A percentile compares a stretch with the other conserved stretches of the same genome.
phyloP scores from a whole-genome alignment of 2,329 filamentous ascomycete species.

The Venturia oleaginea region DNA sequence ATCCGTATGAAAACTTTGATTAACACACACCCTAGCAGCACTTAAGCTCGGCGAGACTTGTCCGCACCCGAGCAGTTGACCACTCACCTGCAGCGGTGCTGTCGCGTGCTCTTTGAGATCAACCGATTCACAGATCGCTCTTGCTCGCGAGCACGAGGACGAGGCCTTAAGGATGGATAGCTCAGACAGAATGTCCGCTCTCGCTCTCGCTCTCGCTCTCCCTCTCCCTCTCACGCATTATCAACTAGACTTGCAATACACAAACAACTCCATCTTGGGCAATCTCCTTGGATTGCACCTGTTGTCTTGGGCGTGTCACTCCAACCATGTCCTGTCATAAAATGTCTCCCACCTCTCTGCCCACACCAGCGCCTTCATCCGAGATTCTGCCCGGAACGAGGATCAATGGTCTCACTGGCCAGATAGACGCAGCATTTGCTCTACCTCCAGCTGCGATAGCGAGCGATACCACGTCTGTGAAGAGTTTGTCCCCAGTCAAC shows the following conservation, averaged over 20 bases:
- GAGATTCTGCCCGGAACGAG: slow-evolving; percentile 12
- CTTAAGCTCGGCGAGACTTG: neutral
- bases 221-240: neutral
- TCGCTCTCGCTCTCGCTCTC: neutral
- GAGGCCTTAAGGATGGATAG: neutral
- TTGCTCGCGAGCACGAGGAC: neutral
- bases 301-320: neutral
- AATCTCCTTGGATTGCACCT: neutral
- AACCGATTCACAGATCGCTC: neutral
- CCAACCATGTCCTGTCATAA: neutral
- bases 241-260: neutral
- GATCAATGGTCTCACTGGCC: neutral
- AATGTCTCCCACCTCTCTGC: slow-evolving; percentile 5
- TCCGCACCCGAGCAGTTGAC: neutral
- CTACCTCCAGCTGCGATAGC: slow-evolving; percentile 14
- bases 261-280: neutral
- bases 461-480: neutral
- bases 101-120: neutral
- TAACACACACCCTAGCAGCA: too few relatives aligned
- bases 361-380: slow-evolving; percentile 14
- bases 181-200: neutral
- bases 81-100: neutral
- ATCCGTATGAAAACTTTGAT: neutral
- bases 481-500: slow-evolving; percentile 8
- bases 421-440: slow-evolving; percentile 9